Conservation (phyloP, 129 eudicot genomes). For the Pulicaria dysenterica region DNA sequence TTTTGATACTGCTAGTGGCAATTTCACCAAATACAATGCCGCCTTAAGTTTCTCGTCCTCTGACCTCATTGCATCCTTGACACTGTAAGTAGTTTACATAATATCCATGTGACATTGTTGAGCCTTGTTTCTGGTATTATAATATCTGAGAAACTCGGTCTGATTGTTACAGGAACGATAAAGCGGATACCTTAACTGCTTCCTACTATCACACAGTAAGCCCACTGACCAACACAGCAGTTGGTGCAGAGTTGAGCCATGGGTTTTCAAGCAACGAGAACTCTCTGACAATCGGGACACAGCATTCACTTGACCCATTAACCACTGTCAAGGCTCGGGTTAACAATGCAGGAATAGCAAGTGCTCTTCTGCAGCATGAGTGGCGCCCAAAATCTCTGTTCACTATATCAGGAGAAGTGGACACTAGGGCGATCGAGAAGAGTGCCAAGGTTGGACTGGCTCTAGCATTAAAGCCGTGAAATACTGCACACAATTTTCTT, state of each 20-base stretch:
- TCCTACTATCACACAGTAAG: conserved; percentile 81
- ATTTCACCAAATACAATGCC: conserved; percentile 73
- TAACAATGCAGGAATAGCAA: conserved; percentile 75
- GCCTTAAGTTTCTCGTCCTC: conserved; percentile 62
- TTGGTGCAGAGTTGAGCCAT: conserved; percentile 87
- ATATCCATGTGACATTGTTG: neutral
- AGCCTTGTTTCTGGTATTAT: neutral
- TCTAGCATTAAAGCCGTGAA: conserved; percentile 74
- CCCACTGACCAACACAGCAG: conserved; percentile 79
- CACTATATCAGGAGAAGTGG: conserved; percentile 90
- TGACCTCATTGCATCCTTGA: conserved; percentile 82
- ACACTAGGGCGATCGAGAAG: conserved; percentile 78
- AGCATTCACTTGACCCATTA: conserved; percentile 69
- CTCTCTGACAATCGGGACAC: conserved; percentile 72
- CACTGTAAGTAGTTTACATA: conserved; percentile 46
- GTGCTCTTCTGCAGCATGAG: conserved; percentile 83
- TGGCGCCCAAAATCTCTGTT: conserved; percentile 77
- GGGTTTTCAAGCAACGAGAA: conserved; percentile 83
- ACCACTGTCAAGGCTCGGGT: conserved; percentile 78
- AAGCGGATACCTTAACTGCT: conserved; percentile 63
- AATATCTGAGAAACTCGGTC: neutral
- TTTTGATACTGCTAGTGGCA: conserved; percentile 78
- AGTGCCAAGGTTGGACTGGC: conserved; percentile 88
- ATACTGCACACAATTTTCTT: neutral
- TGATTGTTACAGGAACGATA: conserved; percentile 60